Evolutionary conservation across 768 basidiomycete genomes (phyloP).

Genomic region (Psilocybe azurescens): DNA sequence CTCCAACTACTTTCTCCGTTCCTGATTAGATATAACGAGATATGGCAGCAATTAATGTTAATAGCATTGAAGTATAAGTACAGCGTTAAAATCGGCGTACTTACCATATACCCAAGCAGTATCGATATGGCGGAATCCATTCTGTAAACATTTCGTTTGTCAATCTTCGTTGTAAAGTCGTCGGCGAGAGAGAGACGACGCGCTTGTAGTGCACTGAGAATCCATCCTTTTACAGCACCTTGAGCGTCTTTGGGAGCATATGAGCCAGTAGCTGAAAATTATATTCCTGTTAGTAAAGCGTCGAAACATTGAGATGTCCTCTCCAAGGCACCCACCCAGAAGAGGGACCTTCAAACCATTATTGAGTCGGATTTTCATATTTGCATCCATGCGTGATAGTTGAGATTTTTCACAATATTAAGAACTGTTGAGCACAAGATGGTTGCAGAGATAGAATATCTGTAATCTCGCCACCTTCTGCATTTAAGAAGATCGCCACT

Average conservation of each 20-base stretch:
- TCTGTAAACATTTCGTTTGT: slow-evolving; percentile 23
- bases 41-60: background rate
- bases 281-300: too few species aligned
- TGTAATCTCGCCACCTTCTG: too few species aligned
- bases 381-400: too few species aligned
- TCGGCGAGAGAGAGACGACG: too few species aligned
- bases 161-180: too few species aligned
- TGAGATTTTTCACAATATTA: too few species aligned
- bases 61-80: too few species aligned
- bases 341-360: slow-evolving; percentile 40
- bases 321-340: slow-evolving; percentile 27
- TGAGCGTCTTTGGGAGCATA: slow-evolving; percentile 43
- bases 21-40: slow-evolving; percentile 6
- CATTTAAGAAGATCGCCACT: too few species aligned
- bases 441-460: too few species aligned
- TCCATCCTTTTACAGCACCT: slow-evolving; percentile 41
- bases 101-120: slow-evolving; percentile 39
- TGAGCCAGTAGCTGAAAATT: slow-evolving; percentile 40
- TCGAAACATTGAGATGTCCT: too few species aligned
- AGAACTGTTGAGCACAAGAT: too few species aligned
- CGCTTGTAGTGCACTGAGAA: slow-evolving; percentile 37
- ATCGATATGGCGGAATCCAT: slow-evolving; percentile 48
- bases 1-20: slow-evolving; percentile 48
- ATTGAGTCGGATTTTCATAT: slow-evolving; percentile 25
- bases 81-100: too few species aligned